Percentiles rank a stretch among this genome's conserved stretches.
phyloP scores from a whole-genome alignment of 768 basidiomycete genomes.

The Amanita thiersii region DNA sequence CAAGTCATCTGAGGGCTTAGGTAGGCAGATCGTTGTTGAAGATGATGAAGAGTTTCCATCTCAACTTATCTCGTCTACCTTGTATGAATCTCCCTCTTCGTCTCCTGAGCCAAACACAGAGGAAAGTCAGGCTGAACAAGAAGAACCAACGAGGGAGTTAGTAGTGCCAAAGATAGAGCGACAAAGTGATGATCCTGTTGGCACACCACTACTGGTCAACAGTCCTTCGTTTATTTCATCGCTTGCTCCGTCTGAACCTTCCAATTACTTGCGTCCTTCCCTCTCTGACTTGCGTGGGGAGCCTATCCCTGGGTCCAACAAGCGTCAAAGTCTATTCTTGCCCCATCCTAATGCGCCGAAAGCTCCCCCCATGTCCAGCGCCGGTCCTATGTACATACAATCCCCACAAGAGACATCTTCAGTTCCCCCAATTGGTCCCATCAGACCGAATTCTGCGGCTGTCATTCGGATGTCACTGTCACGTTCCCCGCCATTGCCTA shows the following conservation, averaged over 20 bases:
- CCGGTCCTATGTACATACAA: slow-evolving; percentile 56
- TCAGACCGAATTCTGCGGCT: slow-evolving; percentile 11
- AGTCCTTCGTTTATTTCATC: not conserved
- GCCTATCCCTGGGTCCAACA: slow-evolving; percentile 20
- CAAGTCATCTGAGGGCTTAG: slow-evolving; percentile 14
- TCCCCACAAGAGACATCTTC: slow-evolving; percentile 7
- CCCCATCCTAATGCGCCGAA: slow-evolving; percentile 42
- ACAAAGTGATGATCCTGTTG: not conserved
- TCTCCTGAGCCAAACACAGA: slow-evolving; percentile 15
- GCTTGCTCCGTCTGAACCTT: slow-evolving; percentile 9
- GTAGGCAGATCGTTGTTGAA: slow-evolving; percentile 32
- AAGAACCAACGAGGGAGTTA: no score
- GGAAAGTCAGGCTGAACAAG: slow-evolving; percentile 12
- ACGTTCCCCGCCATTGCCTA: slow-evolving; percentile 15
- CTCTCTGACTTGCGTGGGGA: slow-evolving; percentile 23
- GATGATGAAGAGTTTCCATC: slow-evolving; percentile 35
- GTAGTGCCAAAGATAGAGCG: not conserved
- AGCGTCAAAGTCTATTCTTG: slow-evolving; percentile 31
- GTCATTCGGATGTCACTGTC: slow-evolving; percentile 23
- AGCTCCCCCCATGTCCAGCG: slow-evolving; percentile 23
- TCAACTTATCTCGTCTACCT: slow-evolving; percentile 12
- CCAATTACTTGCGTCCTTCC: slow-evolving; percentile 21
- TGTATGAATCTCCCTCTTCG: slow-evolving; percentile 13
- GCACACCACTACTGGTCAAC: not conserved
- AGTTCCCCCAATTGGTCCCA: not conserved